Evolutionary conservation across 1,284 basidiomycete species (phyloP), one percentile per base, ranked within the genome.

Genomic region (Sutorius eximius): DNA sequence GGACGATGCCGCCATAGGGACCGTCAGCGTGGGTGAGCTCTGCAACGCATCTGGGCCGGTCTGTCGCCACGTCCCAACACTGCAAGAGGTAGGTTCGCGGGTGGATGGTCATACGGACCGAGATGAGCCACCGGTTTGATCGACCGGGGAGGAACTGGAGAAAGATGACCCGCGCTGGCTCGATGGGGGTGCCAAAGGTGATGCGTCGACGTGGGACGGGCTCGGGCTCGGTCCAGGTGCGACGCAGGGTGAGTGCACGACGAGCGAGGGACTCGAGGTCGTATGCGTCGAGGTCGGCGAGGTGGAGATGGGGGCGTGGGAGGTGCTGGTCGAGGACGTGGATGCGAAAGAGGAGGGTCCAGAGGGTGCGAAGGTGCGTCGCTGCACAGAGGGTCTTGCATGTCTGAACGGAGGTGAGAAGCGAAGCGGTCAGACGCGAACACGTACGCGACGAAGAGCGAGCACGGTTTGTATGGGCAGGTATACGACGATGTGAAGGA

Each of bases 51-150:
- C 45, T 54, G 0, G 77, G 73, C 27, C 45, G 24, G 7, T 49
- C 34, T 3, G 18, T 0, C 0, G 56, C 43, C 7, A 80, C 45
- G 56, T 85, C 81, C 84, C 84, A 86, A 53, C 82, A 82, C 48
- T 80, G 77, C 34, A 85, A 51, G 9, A 65, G 67, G 40, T 75
- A 78, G n/a, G 61, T 45, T 13, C 64, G 52, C 22, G 49, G 64
- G 8, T 34, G 55, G n/a, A 47, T 62, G 18, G 59, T 66, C 64
- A 67, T 66, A 18, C 66, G 69, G 27, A 82, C 64, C 0, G 78
- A 79, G 27, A 86, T 59, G 1, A 86, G 63, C 67, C 75, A 80
- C 7, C 73, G 69, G 20, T 67, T 67, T 1, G 65, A 68, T 33
- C 68, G 59, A 0, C 69, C 71, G 1, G 77, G 76, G 0, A 85